Base-by-base conservation (phyloP, 805 yeast genomes). In the Wickerhamiella nectarea region DNA sequence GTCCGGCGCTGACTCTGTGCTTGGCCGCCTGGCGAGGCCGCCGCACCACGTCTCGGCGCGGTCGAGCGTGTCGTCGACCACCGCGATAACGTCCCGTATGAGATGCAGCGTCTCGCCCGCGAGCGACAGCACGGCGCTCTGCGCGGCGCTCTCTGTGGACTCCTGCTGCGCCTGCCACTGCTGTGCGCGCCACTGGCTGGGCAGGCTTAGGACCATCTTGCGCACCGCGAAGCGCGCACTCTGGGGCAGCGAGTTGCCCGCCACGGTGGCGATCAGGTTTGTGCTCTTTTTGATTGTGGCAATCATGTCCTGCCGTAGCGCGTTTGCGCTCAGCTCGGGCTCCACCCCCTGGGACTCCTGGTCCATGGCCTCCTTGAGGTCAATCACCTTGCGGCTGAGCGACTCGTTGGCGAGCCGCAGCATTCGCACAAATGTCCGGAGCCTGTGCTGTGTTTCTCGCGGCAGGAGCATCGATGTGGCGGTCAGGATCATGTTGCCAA, bases 71-170 rank as follows among this genome's bases (percentile, higher is more conserved):
- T 82, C 87, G 56, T 82, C 89, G 52, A 93, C 85, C 6, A 87
- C 87, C 41, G 71, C 71, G 50, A 86, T 85, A 15, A 89, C 78
- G 46, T 81, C 80, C 34, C 78, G 71, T 29, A 89, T 79, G 85
- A 87, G 82, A 35, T 81, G 91, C 38, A 89, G 64, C 0, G 95
- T 79, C 60, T 91, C 98, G 51, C 80, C 80, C 0, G 97, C 96
- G 48, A 89, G 67, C 4, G 81, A 71, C 20, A 91, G 63, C 1
- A 85, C 82, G 49, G 79, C 76, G 18, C 82, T 84, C 56, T 84
- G 81, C 18, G 57, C 50, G 39, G 40, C 48, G 11, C 25, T 33
- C 12, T 43, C 46, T 10, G 34, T 38, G 24, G 41, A 25, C 25
- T 46, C 61, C 39, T 60, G 61, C 24, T 61, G 63, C 22, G 58